Evolutionary conservation across 257 asterid species (phyloP), one percentile per base, ranked within the genome.

Genomic region (Solanum clarkiae): DNA sequence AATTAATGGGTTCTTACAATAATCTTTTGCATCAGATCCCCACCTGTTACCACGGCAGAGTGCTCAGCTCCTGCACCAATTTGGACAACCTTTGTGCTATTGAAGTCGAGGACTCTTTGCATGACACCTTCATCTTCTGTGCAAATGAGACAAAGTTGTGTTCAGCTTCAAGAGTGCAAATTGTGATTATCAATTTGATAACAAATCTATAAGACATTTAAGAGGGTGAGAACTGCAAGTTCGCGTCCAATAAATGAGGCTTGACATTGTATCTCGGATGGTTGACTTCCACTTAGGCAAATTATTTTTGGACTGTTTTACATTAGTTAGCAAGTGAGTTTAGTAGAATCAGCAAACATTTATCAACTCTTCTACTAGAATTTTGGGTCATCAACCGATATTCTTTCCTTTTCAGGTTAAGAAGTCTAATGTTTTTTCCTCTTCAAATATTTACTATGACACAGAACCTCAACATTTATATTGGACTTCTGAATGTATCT

Each of bases 11-110:
- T 68, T 36, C 24, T 24, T 12, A 18, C 3, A 49, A 32, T 4
- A 29, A 70, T 26, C 74, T 6, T 11, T 20, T 60, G 40, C 82
- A 79, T 7, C 49, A 72, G 17, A 51, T 18, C 16, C 93, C 87
- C 88, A 91, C 99, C 98, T 86, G 95, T 91, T 86, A 91, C 91
- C 44, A 94, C 47, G 16, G 98, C 95, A 1, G 98, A 94, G 89
- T 97, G 99, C 89, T 97, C 99, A 80, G 99, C 93, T 57, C 98
- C 99, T 1, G 98, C 89, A 53, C 95, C 95, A 89, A 97, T 89
- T 80, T 92, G 97, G 86, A 77, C 17, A 81, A 93, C 94, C 80
- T 91, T 88, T 62, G 65, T 82, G 26, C 88, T 91, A 9, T 11
- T 45, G 53, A 86, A 89, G 36, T 85, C 92, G 11, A 86, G 85